Percentiles rank a stretch among this genome's conserved stretches.
These are phyloP conservation scores for Suillus hirtellus DNA, from an alignment of 768 basidiomycete species.

Conservation along the genomic window DNA sequence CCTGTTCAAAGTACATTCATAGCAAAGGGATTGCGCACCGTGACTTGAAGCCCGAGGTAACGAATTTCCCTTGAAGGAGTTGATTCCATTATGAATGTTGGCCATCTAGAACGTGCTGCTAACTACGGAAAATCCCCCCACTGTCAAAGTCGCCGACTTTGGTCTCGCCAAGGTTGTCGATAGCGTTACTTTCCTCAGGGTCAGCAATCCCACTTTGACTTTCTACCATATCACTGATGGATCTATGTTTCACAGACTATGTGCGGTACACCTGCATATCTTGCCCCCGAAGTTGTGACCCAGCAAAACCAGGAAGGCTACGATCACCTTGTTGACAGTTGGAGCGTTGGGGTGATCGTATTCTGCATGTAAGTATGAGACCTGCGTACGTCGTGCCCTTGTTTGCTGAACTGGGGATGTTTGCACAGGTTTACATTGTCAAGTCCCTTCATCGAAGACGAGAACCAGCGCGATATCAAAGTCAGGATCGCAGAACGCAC, in stretches of 20 bases:
- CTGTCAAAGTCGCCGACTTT: slow-evolving; percentile 92
- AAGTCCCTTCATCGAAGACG: slow-evolving; percentile 81
- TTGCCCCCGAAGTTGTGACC: slow-evolving; percentile 88
- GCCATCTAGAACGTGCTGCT: slow-evolving; percentile 71
- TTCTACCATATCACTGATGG: slow-evolving; percentile 5
- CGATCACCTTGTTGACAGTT: slow-evolving; percentile 88
- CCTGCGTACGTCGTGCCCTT: slow-evolving; percentile 7
- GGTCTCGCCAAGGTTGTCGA: slow-evolving; percentile 93
- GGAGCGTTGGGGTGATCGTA: slow-evolving; percentile 94
- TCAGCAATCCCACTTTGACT: slow-evolving; percentile 34
- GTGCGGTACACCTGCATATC: slow-evolving; percentile 95
- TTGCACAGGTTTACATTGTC: slow-evolving; percentile 67
- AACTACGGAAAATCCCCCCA: slow-evolving; percentile 66
- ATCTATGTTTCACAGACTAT: slow-evolving; percentile 57
- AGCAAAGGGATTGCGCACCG: slow-evolving; percentile 82
- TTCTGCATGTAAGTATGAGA: slow-evolving; percentile 74
- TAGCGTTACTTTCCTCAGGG: slow-evolving; percentile 72
- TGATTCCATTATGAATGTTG: slow-evolving; percentile 2
- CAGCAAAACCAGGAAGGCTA: slow-evolving; percentile 70
- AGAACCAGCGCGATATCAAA: slow-evolving; percentile 57
- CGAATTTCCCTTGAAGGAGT: slow-evolving; percentile 7
- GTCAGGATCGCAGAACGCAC: slow-evolving; percentile 56
- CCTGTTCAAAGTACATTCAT: slow-evolving; percentile 57
- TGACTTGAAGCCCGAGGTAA: slow-evolving; percentile 87
- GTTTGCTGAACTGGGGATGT: slow-evolving; percentile 11